Base-by-base conservation (phyloP, 1,139 yeast species). In the Pichia sp. region DNA sequence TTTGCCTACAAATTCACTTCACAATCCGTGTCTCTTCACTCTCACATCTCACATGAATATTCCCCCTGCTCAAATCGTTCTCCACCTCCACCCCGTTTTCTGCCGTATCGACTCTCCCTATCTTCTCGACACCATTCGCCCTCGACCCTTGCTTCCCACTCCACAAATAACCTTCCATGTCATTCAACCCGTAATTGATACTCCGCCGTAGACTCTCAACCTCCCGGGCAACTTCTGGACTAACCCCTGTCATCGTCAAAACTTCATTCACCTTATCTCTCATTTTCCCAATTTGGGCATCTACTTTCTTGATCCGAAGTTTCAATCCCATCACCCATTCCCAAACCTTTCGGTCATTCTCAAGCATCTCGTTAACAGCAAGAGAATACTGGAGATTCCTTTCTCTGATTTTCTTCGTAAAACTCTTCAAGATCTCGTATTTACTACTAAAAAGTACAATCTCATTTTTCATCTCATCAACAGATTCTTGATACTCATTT, bases 251-350 rank as follows among this genome's bases (percentile, higher is more conserved):
- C 36, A 20, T 20, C n/a, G 29, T 27, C 36, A 45, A 45, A 38
- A n/a, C 16, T 17, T 45, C 48, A 12, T 47, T 42, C 24, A 17
- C 34, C 29, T 30, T 47, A 34, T 47, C 42, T 16, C 36, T 33
- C 42, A 47, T 16, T 30, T 10, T 36, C 27, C 36, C 41, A 16
- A 27, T 12, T 9, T 24, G 24, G n/a, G 12, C 29, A 16, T 33
- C 40, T n/a, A 33, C 40, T 6, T 33, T 45, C 24, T 45, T 29
- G 24, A 45, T 29, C 33, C 48, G 31, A 45, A 16, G 29, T 24
- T 49, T 46, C 12, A 43, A n/a, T 12, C 17, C 30, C n/a, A 34
- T 27, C 29, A 44, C 49, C 56, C 56, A 54, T 20, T 46, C 42
- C 51, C 51, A 51, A 12, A 50, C 40, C 20, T 46, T 38, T 24